A percentile compares a stretch with the other conserved stretches of the same genome.
Evolutionary conservation across 345 rosid genomes (phyloP).

Genomic region (Eucalyptus curtisii): DNA sequence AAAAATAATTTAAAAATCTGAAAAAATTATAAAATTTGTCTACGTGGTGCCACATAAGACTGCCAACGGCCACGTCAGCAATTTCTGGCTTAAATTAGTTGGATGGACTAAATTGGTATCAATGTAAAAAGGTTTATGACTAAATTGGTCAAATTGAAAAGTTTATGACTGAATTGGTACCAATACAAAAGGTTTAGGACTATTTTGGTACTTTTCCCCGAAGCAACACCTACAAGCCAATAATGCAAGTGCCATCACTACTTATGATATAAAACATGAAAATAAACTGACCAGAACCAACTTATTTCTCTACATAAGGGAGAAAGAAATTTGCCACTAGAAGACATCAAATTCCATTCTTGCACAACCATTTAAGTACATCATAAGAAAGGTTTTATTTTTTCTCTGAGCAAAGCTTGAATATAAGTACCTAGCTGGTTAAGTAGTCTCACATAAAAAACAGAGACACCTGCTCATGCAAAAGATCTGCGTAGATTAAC

Average conservation of each 20-base stretch:
- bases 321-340: background rate
- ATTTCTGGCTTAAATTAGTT: no score
- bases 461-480: background rate
- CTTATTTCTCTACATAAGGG: background rate
- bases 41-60: no score
- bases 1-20: no score
- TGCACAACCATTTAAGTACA: background rate
- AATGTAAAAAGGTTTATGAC: no score
- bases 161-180: no score
- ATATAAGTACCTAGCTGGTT: background rate
- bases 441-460: background rate
- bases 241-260: background rate
- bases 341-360: background rate
- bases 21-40: no score
- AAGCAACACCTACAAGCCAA: slow-evolving; percentile 47
- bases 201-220: no score
- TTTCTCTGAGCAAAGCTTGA: background rate
- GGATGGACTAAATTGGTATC: no score
- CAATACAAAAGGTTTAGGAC: no score
- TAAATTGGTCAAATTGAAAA: no score
- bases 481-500: background rate
- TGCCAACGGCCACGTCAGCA: no score
- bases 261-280: background rate
- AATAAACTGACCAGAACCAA: background rate
- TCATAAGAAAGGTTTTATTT: background rate